phyloP scores from a whole-genome alignment of 73 alveolate genomes.

The Tetrahymena borealis region DNA sequence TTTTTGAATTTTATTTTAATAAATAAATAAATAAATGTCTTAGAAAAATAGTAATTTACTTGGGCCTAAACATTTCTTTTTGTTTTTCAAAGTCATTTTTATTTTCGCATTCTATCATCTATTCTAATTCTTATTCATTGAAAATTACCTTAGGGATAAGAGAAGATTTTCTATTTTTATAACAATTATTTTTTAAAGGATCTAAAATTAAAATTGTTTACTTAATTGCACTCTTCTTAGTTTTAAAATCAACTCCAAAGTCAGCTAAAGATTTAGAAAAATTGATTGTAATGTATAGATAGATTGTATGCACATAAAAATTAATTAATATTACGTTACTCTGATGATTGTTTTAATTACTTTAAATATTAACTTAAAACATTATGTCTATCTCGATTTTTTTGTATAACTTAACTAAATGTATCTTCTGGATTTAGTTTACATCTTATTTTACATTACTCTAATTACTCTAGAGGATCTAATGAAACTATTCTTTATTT shows the following conservation, averaged over 20 bases:
- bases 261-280: neutral
- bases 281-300: neutral
- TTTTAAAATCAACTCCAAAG: neutral
- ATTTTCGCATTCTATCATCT: neutral
- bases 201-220: neutral
- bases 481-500: too few species aligned
- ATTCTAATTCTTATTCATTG: neutral
- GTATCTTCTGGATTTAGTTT: neutral
- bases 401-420: neutral
- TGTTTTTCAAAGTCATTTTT: neutral
- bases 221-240: neutral
- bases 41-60: neutral
- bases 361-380: neutral
- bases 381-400: neutral
- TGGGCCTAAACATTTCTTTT: neutral
- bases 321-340: neutral
- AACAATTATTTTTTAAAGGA: neutral
- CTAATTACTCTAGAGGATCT: neutral
- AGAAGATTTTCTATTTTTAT: neutral
- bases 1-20: neutral
- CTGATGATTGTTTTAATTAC: neutral
- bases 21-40: neutral
- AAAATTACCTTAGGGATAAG: neutral
- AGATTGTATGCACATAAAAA: neutral
- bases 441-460: neutral